Evolutionary conservation across 768 basidiomycete species (phyloP), one percentile per base, ranked within the genome.

Genomic region (Boletus bicolor): DNA sequence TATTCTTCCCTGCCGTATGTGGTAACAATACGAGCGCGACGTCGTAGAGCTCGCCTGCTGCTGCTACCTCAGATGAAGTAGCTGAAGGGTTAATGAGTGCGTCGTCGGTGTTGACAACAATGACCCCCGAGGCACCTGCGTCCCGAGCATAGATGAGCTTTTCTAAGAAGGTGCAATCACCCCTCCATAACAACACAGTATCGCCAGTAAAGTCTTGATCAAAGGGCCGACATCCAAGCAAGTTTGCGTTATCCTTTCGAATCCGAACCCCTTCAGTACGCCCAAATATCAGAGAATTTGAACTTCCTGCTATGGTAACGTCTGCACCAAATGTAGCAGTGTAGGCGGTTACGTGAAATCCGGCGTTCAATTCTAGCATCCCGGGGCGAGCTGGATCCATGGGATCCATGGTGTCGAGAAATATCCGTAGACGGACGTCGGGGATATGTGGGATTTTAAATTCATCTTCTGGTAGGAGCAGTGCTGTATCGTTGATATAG

Each of bases 161-260:
- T 60, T 91, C 82, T 14, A 92, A 71, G 73, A 98, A 98, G 9
- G 93, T 87, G 70, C 96, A 98, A 5, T 78, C 82, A 6, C 96
- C 96, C 30, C 96, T 82, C 43, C 77, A 77, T 15, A 89, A 76
- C 15, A 97, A 67, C 24, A 93, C 67, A 5, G 82, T 77, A 42
- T 77, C 80, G 46, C 79, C 77, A 11, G 74, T 70, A 59, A 84
- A 80, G 5, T 68, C 49, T 38, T 77, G 66, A 1, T 70, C 64
- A 69, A 85, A 91, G 6, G 81, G 77, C 6, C 56, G 46, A 64
- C 91, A 93, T 7, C 91, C 91, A 14, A 76, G 71, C 0, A 58
- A 53, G 64, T 93, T 91, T 38, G 65, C 64, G 4, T 58, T 54
- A 39, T 84, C 85, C 26, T 75, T 79, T 32, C 76, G 75, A 34